Base-by-base conservation (phyloP, 2,329 filamentous ascomycete genomes). In the Mycosphaerella sp. region DNA sequence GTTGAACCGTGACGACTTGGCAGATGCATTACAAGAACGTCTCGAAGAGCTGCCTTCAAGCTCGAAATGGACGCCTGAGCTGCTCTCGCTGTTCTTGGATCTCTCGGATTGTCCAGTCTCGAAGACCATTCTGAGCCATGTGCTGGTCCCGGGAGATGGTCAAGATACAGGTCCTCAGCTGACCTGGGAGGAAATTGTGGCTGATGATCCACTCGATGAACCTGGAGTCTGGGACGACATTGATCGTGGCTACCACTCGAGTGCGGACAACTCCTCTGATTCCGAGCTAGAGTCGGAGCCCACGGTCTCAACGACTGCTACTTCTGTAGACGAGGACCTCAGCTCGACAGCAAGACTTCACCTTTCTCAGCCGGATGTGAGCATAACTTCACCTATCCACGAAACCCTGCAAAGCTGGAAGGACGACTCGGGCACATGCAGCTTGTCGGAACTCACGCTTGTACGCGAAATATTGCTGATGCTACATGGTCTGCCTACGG, bases 391-490 rank as follows among this genome's bases (percentile, higher is more conserved):
- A 5, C 58, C 66, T 5, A 64, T 80, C 13, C 62, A 70, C 47
- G 64, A 37, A 16, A 32, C 51, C 32, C 50, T 50, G 16, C 28
- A 49, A n/a, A 9, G 12, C n/a, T 56, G 53, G 53, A 41, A 35
- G 28, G 16, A 17, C 7, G 13, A 21, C 17, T 25, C 14, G 13
- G 34, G 18, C 2, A 34, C 30, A 5, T 34, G 30, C 30, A 34
- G 13, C 9, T 73, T 91, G 5, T 80, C 85, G 0, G 90, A 95
- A 65, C 73, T 86, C 1, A 82, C 90, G 57, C 73, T 84, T 9
- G 72, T 90, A 21, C 81, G 89, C 42, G 89, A 97, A 63, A 79
- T 82, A 0, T 73, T 96, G 0, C 91, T 88, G 62, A 94, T 96
- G 87, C 77, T 97, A 0, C 80, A 82, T 48, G 90, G 90, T 0